Percentiles rank a stretch among this genome's conserved stretches.
Evolutionary conservation across 106 monocot genomes (phyloP).

Genomic region (Allium cepa): DNA sequence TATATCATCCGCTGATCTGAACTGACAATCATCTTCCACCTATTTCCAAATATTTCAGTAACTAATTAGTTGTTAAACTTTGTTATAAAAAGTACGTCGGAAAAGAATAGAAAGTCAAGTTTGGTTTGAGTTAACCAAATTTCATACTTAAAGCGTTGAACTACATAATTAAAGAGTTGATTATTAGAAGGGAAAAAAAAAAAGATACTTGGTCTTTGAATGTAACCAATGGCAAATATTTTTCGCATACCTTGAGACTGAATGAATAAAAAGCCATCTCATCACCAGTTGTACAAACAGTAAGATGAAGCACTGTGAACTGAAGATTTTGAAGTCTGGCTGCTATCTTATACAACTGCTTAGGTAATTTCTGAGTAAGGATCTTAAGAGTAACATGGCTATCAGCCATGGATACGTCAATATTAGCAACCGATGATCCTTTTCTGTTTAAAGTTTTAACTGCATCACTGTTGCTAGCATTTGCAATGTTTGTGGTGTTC

Average conservation of each 20-base stretch:
- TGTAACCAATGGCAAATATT: too few relatives aligned
- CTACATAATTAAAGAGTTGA: not conserved
- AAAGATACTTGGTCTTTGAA: too few relatives aligned
- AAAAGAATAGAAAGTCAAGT: not conserved
- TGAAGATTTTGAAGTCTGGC: conserved; percentile 30
- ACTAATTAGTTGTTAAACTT: not conserved
- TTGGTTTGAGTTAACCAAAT: not conserved
- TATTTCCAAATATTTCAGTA: conserved; percentile 12
- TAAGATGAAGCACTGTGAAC: conserved; percentile 43
- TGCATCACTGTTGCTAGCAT: not conserved
- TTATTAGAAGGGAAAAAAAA: too few relatives aligned
- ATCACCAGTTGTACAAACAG: conserved; percentile 30
- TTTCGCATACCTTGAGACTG: conserved; percentile 43
- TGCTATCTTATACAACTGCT: conserved; percentile 41
- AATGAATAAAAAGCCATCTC: conserved; percentile 51
- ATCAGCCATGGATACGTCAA: conserved; percentile 51
- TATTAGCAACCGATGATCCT: conserved; percentile 21
- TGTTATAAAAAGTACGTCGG: not conserved
- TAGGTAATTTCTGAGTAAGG: conserved; percentile 27
- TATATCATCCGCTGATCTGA: conserved; percentile 59
- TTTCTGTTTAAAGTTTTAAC: conserved; percentile 5
- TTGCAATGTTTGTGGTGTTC: not conserved
- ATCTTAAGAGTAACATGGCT: conserved; percentile 62
- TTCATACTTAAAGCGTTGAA: not conserved
- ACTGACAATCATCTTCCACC: conserved; percentile 69